Evolutionary conservation across 2,329 filamentous ascomycete species (phyloP), one percentile per base, ranked within the genome.

Genomic region (Diatrype stigma): DNA sequence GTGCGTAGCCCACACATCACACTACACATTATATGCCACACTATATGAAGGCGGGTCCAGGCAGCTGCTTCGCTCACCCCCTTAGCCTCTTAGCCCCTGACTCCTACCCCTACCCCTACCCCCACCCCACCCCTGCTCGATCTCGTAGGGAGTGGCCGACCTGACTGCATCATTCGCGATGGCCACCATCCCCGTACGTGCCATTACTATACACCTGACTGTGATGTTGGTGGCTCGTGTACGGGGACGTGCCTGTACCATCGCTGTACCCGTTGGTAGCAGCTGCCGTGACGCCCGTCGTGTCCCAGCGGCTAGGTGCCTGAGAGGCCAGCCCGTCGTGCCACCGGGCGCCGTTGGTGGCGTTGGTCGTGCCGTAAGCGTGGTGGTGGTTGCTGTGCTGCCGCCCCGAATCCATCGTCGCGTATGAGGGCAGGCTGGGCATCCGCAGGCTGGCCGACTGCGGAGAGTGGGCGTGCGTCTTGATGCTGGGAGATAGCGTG

Each of bases 401-500:
- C 70, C 56, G 56, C 19, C 54, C 54, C 17, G 56, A 42, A 47
- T 71, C 72, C 34, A 69, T 46, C 26, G 59, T 60, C 38, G 69
- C 67, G 55, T 77, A 78, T 2, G 73, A 61, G 0, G 69, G 63
- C 3, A 72, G 47, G 14, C 67, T 64, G 3, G 65, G 65, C 26
- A 73, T 65, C 40, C 71, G 66, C 5, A 73, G 61, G 14, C 62
- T 61, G 2, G 61, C 59, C 6, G 61, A 42, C 4, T 67, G 65
- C 0, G 73, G 69, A 1, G 71, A 69, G 34, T 62, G 69, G 1
- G 71, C 69, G 34, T 62, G 64, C 0, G 69, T 62, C 52, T 74
- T 73, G 22, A 73, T 53, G 0, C 61, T 60, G 1, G 74, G 73
- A 0, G 74, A 77, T 40, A 82, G 65, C 0, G 76, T 69, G n/a